Evolutionary conservation across 805 yeast species (phyloP).

Genomic region (Saccharomycopsis oosterbeekiorum): DNA sequence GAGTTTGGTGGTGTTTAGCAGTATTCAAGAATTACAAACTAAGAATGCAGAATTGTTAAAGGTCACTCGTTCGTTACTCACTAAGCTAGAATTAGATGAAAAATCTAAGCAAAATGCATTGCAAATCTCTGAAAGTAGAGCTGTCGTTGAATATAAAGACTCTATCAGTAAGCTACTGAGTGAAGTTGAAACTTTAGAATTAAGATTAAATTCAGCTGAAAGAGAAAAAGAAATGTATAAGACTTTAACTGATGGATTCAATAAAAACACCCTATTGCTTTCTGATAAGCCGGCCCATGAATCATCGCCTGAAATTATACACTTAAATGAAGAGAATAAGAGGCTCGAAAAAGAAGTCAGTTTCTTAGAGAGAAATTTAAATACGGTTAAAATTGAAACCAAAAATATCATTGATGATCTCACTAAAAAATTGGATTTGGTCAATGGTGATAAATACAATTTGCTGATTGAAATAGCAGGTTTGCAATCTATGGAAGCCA

Average conservation of each 20-base stretch:
- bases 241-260: neutral
- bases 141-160: conserved; percentile 54
- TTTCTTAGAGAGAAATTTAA: conserved; percentile 23
- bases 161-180: conserved; percentile 57
- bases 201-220: conserved; percentile 42
- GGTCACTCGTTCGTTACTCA: conserved; percentile 63
- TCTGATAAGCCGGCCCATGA: neutral
- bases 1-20: conserved; percentile 60
- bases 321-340: conserved; percentile 3
- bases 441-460: conserved; percentile 36
- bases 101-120: conserved; percentile 26
- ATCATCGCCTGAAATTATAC: neutral
- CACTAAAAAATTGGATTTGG: conserved; percentile 33
- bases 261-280: neutral
- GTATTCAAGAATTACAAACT: conserved; percentile 55
- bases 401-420: conserved; percentile 41
- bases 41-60: conserved; percentile 65
- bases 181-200: conserved; percentile 41
- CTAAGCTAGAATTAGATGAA: conserved; percentile 59
- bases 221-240: conserved; percentile 63
- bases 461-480: conserved; percentile 41
- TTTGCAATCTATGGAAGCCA: conserved; percentile 42
- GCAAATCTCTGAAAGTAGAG: conserved; percentile 35
- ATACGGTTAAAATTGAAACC: conserved; percentile 24
- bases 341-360: conserved; percentile 18